Evolutionary conservation across 2,329 filamentous ascomycete species (phyloP), one percentile per base, ranked within the genome.

Genomic region (Pyrenochaeta sp.): DNA sequence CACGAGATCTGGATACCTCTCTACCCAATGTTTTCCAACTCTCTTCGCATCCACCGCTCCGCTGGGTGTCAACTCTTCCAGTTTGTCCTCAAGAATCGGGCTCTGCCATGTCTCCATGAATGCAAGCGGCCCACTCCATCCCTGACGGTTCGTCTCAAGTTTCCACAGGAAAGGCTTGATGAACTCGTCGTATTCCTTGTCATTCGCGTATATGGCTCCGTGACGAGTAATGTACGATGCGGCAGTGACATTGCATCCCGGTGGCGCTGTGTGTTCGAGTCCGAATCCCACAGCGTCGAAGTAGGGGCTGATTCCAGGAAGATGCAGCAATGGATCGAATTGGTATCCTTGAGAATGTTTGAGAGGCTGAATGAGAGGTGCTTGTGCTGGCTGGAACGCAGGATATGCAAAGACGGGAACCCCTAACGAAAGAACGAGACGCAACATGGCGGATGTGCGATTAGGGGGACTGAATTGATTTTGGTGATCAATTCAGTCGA

Each of bases 1-100:
- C 2, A 74, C 80, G 10, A 77, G 68, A 11, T 74, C 68, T 23
- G 79, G 80, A 51, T 83, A 74, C 10, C 84, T 77, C 1, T 77
- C 77, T 7, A 80, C 70, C 40, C 87, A 82, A 7, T 84, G 81
- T 31, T 73, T 74, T n/a, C 84, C 83, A 7, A 83, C 79, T 18
- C 77, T 74, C 21, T 82, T 83, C 24, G 86, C 67, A 7, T 83
- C 72, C 44, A 82, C 80, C 0, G 61, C 63, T 18, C 63, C 63
- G 8, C 55, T 60, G 2, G 61, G 61, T 9, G 61, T 63, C 35
- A 65, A 41, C 9, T 65, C 55, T 22, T 65, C 60, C 3, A 77
- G 67, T 51, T 81, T 81, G 9, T 80, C 77, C 15, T 81, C 72
- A 32, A 69, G 76, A 28, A 85, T 70, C 2, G 84, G 84, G 0